Percentiles rank a stretch among this genome's conserved stretches.
Evolutionary conservation across 2,329 filamentous ascomycete species (phyloP).

Genomic region (Aspergillus cejpii): DNA sequence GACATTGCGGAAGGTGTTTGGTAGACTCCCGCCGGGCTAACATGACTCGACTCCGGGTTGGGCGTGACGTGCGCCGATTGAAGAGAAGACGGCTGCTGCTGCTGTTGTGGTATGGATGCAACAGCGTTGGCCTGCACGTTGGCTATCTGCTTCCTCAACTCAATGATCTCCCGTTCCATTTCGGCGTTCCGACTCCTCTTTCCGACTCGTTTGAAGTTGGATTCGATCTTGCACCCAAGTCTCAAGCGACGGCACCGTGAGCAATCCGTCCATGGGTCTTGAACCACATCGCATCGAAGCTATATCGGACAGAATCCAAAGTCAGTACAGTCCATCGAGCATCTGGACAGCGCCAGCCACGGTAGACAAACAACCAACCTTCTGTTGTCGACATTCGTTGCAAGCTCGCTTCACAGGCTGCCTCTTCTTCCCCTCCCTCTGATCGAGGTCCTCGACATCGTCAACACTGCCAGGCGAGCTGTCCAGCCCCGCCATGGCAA

Average conservation of each 20-base stretch:
- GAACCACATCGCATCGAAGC: slow-evolving; percentile 61
- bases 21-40: slow-evolving; percentile 30
- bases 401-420: slow-evolving; percentile 56
- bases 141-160: slow-evolving; percentile 45
- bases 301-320: slow-evolving; percentile 27
- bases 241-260: slow-evolving; percentile 57
- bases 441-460: slow-evolving; percentile 41
- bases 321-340: slow-evolving; percentile 2
- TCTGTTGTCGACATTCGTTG: slow-evolving; percentile 64
- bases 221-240: slow-evolving; percentile 60
- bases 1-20: slow-evolving; percentile 34
- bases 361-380: slow-evolving; percentile 43
- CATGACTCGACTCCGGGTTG: slow-evolving; percentile 35
- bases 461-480: slow-evolving; percentile 45
- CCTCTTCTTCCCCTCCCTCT: slow-evolving; percentile 39
- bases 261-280: slow-evolving; percentile 58
- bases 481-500: slow-evolving; percentile 40
- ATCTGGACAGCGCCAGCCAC: neutral
- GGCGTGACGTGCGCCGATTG: slow-evolving; percentile 25
- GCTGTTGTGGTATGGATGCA: slow-evolving; percentile 19
- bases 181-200: slow-evolving; percentile 61
- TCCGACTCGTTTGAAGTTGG: slow-evolving; percentile 61
- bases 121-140: slow-evolving; percentile 25
- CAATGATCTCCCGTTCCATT: slow-evolving; percentile 54
- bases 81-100: slow-evolving; percentile 17